Evolutionary conservation across 2,329 filamentous ascomycete species (phyloP).

Genomic region (Chalaropsis thielavioides): DNA sequence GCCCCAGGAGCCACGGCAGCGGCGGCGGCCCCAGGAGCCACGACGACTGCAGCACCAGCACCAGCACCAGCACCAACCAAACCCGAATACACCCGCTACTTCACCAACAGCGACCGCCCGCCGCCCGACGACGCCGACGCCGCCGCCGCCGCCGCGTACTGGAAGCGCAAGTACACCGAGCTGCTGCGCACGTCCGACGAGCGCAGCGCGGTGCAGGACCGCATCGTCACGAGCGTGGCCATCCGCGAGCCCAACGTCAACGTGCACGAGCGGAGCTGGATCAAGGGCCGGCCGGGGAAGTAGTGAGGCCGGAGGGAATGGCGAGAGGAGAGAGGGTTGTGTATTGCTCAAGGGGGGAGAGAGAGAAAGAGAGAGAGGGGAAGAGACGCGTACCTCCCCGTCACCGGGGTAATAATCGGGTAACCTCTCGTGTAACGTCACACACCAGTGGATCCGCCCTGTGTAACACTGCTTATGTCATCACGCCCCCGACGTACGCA

Average conservation of each 20-base stretch:
- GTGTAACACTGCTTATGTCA: too few relatives aligned
- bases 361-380: background rate
- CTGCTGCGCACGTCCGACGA: slow-evolving; percentile 6
- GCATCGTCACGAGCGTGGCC: background rate
- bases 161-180: slow-evolving; percentile 15
- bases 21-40: background rate
- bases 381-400: too few relatives aligned
- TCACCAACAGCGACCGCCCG: slow-evolving; percentile 8
- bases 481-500: too few relatives aligned
- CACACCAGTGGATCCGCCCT: too few relatives aligned
- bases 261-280: background rate
- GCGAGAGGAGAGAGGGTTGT: background rate
- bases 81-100: background rate
- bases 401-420: too few relatives aligned
- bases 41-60: background rate
- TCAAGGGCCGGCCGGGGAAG: background rate
- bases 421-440: too few relatives aligned
- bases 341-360: background rate
- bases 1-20: background rate
- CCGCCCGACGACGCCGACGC: background rate
- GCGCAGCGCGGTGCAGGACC: slow-evolving; percentile 10
- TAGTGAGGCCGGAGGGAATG: background rate
- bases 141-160: slow-evolving; percentile 4
- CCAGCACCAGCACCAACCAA: background rate
- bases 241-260: background rate